These are phyloP conservation scores for Solanum bulbocastanum DNA, from an alignment of 257 asterid species.

Conservation along the genomic window DNA sequence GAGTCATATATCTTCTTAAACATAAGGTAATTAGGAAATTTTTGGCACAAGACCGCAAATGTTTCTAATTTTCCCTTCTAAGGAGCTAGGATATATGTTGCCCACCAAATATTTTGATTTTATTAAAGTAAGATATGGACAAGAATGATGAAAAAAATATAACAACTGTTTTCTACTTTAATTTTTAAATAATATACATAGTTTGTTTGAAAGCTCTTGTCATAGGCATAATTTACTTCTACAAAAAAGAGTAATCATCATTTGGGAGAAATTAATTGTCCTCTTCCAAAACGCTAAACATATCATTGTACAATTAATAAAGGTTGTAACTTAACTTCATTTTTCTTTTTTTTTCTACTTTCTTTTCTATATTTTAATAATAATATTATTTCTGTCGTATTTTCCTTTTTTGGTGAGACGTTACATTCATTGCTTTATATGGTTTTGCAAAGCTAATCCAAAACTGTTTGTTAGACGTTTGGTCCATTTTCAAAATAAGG, in stretches of 20 bases:
- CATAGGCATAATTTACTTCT: background rate
- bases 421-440: background rate
- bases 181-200: background rate
- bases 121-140: background rate
- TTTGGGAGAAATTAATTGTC: background rate
- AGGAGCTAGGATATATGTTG: background rate
- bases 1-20: background rate
- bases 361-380: background rate
- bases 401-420: background rate
- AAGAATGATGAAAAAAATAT: background rate
- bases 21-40: background rate
- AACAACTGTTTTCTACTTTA: background rate
- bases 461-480: background rate
- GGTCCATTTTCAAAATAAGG: background rate
- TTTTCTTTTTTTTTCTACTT: background rate
- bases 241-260: background rate
- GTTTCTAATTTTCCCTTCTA: too few relatives aligned
- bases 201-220: background rate
- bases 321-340: background rate
- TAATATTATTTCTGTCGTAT: background rate
- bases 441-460: background rate
- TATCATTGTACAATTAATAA: background rate
- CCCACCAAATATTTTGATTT: background rate
- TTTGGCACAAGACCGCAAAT: background rate
- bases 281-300: background rate